Base-by-base conservation (phyloP, 148 eudicot species). In the Spergularia marina region DNA sequence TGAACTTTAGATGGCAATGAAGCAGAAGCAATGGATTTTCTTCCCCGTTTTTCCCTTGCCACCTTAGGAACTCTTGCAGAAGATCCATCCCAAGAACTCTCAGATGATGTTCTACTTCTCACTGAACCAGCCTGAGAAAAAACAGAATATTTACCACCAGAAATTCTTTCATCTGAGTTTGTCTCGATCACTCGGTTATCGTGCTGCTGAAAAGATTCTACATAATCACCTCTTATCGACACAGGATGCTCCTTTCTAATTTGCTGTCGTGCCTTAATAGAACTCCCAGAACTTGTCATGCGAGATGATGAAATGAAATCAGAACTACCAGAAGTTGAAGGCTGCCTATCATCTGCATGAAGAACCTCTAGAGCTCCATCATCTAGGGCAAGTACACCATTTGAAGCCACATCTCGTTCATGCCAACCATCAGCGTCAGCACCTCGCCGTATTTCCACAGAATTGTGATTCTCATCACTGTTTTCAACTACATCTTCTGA, bases 1-100 rank as follows among this genome's bases (percentile, higher is more conserved):
- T 82, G 77, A 25, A 61, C 39, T 59, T 79, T 61, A 74, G 88
- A 47, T 39, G 80, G 71, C 63, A 80, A 71, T 41, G 82, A 80
- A 17, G 81, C 44, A 59, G 76, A 63, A 71, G 71, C 61, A 54
- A 59, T 75, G 61, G 81, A 60, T 84, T 84, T 87, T 75, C 85
- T 88, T 60, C 86, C 92, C 77, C 87, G 72, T 74, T 80, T 94
- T 66, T 89, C 91, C 84, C 85, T 88, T n/a, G 81, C 80, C 65
- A 78, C 79, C 86, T 87, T 91, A 56, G 90, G 71, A 3, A 72
- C 79, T 78, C 89, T 87, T 61, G 84, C 79, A 41, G 88, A 85
- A 39, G 98, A 86, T 62, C 94, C 97, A 82, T 91, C 97, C 91
- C 92, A 91, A 17, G 97, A 94, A 78, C 94, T 87, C 84, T 91